Conservation (phyloP, 129 eudicot species). For the Glebionis coronaria region DNA sequence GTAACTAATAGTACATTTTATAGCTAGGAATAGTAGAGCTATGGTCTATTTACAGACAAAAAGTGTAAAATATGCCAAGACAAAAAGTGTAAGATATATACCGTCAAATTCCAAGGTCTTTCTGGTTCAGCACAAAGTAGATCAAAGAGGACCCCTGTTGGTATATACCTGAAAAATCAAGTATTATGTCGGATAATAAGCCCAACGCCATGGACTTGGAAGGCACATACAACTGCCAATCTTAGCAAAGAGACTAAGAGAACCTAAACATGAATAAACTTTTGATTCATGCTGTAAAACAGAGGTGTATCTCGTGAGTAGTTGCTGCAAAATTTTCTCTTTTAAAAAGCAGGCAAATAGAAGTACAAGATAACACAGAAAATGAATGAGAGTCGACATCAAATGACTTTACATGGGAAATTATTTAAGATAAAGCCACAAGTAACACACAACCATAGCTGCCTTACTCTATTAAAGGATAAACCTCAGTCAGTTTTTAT, state of each 20-base stretch:
- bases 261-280: neutral
- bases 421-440: too few species aligned
- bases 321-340: too few species aligned
- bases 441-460: too few species aligned
- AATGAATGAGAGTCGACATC: too few species aligned
- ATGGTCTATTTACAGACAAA: neutral
- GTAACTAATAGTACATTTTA: neutral
- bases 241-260: too few species aligned
- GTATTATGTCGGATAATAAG: constrained; percentile 18
- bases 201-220: neutral
- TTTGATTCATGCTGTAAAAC: neutral
- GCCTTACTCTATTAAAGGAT: too few species aligned
- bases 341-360: too few species aligned
- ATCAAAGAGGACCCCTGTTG: constrained; percentile 96
- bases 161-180: constrained; percentile 71
- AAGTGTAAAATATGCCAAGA: constrained; percentile 10
- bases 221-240: constrained; percentile 7
- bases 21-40: constrained; percentile 2
- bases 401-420: too few species aligned
- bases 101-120: constrained; percentile 97
- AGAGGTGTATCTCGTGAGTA: too few species aligned
- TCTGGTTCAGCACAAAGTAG: constrained; percentile 98
- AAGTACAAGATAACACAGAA: too few species aligned
- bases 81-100: constrained; percentile 25
- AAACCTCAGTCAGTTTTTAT: too few species aligned